A percentile compares a stretch with the other conserved stretches of the same genome.
Evolutionary conservation across 768 basidiomycete genomes (phyloP).

Genomic region (Naganishia onofrii): DNA sequence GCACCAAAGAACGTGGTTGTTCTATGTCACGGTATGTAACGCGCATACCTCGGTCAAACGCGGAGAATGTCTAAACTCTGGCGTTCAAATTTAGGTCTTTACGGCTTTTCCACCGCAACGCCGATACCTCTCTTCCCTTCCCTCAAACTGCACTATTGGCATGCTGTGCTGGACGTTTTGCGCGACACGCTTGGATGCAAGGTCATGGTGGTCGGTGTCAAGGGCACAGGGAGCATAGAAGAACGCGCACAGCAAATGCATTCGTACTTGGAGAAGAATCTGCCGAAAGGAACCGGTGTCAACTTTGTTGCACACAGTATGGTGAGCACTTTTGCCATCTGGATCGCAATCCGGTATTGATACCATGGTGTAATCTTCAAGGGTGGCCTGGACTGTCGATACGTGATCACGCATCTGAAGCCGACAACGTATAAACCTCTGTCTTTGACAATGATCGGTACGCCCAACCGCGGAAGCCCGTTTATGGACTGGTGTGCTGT

Average conservation of each 20-base stretch:
- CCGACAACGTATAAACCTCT: conserved; percentile 79
- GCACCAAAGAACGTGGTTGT: conserved; percentile 82
- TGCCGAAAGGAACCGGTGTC: conserved; percentile 67
- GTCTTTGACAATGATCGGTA: conserved; percentile 82
- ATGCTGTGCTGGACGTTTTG: conserved; percentile 75
- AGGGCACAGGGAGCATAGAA: conserved; percentile 83
- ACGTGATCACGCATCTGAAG: conserved; percentile 80
- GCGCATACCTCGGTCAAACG: background rate
- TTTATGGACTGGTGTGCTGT: conserved; percentile 99
- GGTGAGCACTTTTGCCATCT: conserved; percentile 52
- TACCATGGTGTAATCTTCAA: conserved; percentile 16
- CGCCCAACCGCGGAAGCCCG: conserved; percentile 91
- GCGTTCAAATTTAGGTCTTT: conserved; percentile 60
- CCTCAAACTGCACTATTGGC: conserved; percentile 90
- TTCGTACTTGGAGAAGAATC: conserved; percentile 64
- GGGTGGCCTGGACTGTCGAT: conserved; percentile 89
- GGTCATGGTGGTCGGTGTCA: conserved; percentile 92
- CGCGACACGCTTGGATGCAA: conserved; percentile 80
- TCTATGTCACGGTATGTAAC: conserved; percentile 82
- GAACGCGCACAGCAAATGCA: conserved; percentile 76
- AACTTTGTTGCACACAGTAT: conserved; percentile 97
- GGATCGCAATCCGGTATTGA: background rate
- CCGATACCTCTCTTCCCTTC: conserved; percentile 72
- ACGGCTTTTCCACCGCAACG: conserved; percentile 90
- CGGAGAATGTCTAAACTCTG: conserved; percentile 42